Conservation (phyloP, 371 early-diverging fungal genomes). For the Cladochytrium tenue region DNA sequence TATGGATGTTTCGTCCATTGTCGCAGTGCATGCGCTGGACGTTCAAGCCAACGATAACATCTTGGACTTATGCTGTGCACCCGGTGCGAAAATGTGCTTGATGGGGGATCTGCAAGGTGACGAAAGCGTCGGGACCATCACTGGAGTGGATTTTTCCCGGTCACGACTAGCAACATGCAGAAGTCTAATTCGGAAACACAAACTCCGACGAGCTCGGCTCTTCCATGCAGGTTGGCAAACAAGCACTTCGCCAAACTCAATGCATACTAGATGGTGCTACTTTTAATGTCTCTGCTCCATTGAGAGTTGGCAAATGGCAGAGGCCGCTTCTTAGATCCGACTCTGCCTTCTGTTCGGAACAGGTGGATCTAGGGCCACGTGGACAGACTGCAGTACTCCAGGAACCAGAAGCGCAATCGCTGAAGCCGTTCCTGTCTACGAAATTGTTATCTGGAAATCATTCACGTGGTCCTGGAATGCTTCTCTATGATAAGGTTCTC, state of each 20-base stretch:
- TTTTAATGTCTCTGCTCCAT: conserved; percentile 76
- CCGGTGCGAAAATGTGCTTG: conserved; percentile 82
- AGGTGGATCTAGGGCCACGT: not conserved
- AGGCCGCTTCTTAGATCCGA: conserved; percentile 1
- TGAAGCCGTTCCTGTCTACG: conserved; percentile 79
- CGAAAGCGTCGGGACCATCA: conserved; percentile 68
- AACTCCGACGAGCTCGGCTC: conserved; percentile 47
- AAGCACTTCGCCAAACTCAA: not conserved
- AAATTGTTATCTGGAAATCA: conserved; percentile 65
- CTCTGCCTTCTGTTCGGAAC: not conserved
- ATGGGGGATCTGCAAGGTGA: conserved; percentile 68
- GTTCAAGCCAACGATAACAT: conserved; percentile 69
- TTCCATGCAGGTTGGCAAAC: conserved; percentile 28
- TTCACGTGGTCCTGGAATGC: conserved; percentile 36
- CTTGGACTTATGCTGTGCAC: conserved; percentile 73
- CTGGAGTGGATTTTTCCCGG: conserved; percentile 85
- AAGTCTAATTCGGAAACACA: conserved; percentile 67
- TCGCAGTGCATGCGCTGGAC: conserved; percentile 67
- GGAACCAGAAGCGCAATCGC: conserved; percentile 17
- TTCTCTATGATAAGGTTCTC: conserved; percentile 84
- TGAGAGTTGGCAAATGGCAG: conserved; percentile 41
- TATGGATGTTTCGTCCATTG: conserved; percentile 82
- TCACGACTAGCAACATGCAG: conserved; percentile 75
- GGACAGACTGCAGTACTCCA: not conserved
- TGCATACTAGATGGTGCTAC: conserved; percentile 72